These are phyloP conservation scores for Sphagnum tenellum DNA, from an alignment of 225 moss, liverwort and hornwort species.

Conservation along the genomic window DNA sequence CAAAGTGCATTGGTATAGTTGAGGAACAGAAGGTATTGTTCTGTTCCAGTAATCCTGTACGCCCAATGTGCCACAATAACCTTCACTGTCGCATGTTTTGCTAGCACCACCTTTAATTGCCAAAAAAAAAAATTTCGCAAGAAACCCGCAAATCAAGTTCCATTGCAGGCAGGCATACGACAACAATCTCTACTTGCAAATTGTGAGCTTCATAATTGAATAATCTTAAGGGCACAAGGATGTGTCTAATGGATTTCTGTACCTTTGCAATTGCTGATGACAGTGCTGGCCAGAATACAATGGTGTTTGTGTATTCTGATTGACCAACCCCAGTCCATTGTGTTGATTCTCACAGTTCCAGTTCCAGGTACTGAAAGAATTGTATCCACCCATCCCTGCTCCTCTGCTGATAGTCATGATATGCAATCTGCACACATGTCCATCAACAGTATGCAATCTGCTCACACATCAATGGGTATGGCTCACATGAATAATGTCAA, in stretches of 20 bases:
- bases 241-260: background rate
- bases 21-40: slow-evolving; percentile 31
- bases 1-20: slow-evolving; percentile 39
- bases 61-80: slow-evolving; percentile 47
- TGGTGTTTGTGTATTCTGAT: slow-evolving; percentile 27
- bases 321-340: slow-evolving; percentile 81
- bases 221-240: too few relatives aligned
- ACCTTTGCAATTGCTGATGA: slow-evolving; percentile 57
- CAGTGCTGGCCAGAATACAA: slow-evolving; percentile 50
- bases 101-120: slow-evolving; percentile 34
- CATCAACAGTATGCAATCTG: too few relatives aligned
- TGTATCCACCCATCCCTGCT: slow-evolving; percentile 70
- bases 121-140: background rate
- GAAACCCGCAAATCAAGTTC: background rate
- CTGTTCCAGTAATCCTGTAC: slow-evolving; percentile 22
- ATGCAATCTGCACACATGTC: slow-evolving; percentile 41
- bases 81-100: slow-evolving; percentile 52
- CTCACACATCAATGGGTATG: too few relatives aligned
- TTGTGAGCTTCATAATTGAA: too few relatives aligned
- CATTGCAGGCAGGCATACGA: background rate
- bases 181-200: too few relatives aligned
- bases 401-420: slow-evolving; percentile 41
- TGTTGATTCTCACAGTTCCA: slow-evolving; percentile 57
- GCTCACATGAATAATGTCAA: too few relatives aligned
- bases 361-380: slow-evolving; percentile 53